Base-by-base conservation (phyloP, 495 filamentous ascomycete species). In the Barbatosphaeria neglecta region DNA sequence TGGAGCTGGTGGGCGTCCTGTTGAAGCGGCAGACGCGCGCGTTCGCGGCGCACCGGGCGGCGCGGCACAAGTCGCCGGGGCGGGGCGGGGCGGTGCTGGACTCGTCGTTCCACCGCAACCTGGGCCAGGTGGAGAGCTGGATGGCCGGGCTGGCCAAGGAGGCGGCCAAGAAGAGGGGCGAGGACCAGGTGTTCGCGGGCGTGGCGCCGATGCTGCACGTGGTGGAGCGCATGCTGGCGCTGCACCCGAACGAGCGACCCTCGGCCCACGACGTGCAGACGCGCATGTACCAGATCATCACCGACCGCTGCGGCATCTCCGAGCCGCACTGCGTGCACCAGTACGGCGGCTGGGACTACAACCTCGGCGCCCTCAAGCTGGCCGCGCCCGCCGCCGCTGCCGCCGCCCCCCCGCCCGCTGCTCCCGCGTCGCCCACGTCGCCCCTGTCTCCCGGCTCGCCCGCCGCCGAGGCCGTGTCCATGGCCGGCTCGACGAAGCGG, bases 21-120 rank as follows among this genome's bases (percentile, higher is more conserved):
- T 73, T 87, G 57, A 87, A 90, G 53, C 79, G 82, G 43, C 79
- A 82, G 24, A 69, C 79, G 0, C 73, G 77, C 17, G 73, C 81
- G 18, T 95, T 95, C 56, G 64, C 77, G 6, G 74, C 80, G 11
- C 83, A 90, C 57, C 86, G 90, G 6, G 70, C 76, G 3, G 73
- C 78, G 1, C 82, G 85, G 44, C 85, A 90, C 60, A 65, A 72
- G 58, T 48, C 55, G 25, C 74, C 75, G 6, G 82, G 84, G 11
- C 73, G 84, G 13, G 83, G 82, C 47, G 82, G 82, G 2, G 76
- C 82, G 22, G 76, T 71, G 8, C 69, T 83, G 9, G 86, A 95
- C 54, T 76, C 82, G 1, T 87, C 83, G 0, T 97, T 90, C 63
- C 90, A 95, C 58, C 79, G 79, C 22, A 92, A 94, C 54, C 66